Evolutionary conservation across 371 early-diverging fungal species (phyloP).

Genomic region (Syncephalastrum racemosum): DNA sequence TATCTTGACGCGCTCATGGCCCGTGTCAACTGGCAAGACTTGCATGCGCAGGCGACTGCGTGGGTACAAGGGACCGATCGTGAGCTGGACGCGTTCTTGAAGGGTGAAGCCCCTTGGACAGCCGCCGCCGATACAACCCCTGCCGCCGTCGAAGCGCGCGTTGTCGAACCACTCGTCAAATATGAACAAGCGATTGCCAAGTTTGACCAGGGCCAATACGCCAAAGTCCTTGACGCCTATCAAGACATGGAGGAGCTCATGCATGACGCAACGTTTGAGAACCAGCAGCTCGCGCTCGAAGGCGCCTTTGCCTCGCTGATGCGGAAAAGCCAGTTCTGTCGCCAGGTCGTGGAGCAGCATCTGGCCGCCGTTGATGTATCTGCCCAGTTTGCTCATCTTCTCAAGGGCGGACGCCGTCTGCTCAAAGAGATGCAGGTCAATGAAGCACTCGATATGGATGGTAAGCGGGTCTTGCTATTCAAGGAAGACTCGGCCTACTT

Average conservation of each 20-base stretch:
- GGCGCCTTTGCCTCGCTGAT: slow-evolving; percentile 23
- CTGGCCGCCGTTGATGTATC: slow-evolving; percentile 26
- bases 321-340: slow-evolving; percentile 23
- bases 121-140: not conserved
- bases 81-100: slow-evolving; percentile 6
- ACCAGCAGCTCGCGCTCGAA: slow-evolving; percentile 31
- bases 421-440: slow-evolving; percentile 13
- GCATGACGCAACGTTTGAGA: slow-evolving; percentile 15
- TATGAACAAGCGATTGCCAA: slow-evolving; percentile 20
- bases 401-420: slow-evolving; percentile 19
- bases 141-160: not conserved
- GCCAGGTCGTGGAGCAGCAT: slow-evolving; percentile 36
- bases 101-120: slow-evolving; percentile 5
- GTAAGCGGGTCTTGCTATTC: slow-evolving; percentile 27
- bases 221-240: slow-evolving; percentile 25
- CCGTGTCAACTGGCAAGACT: slow-evolving; percentile 36
- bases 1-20: slow-evolving; percentile 19
- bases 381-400: slow-evolving; percentile 14
- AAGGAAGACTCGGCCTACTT: slow-evolving; percentile 37
- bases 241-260: slow-evolving; percentile 10
- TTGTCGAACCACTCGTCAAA: slow-evolving; percentile 13
- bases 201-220: slow-evolving; percentile 22
- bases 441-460: slow-evolving; percentile 1
- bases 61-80: slow-evolving; percentile 15
- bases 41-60: slow-evolving; percentile 14